Base-by-base conservation (phyloP, 352 stramenopile genomes). In the Vaucheria bursata region DNA sequence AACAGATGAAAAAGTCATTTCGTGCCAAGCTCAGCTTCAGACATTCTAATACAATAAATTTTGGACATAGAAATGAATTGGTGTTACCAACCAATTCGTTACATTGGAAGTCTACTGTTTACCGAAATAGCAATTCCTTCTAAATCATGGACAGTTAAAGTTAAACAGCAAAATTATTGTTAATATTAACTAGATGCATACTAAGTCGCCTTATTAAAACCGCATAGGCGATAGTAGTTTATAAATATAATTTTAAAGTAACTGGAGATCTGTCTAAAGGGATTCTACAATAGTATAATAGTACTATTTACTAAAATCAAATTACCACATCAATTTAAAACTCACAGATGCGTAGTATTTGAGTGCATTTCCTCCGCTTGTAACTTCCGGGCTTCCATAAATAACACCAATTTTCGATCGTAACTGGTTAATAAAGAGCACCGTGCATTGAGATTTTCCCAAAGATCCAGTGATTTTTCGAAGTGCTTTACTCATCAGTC, bases 341-440 rank as follows among this genome's bases (percentile, higher is more conserved):
- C 95, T 89, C 32, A 99, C 91, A 0, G 85, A 88, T 1, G 87
- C 76, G 81, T 92, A 95, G 81, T 91, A 93, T 77, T 92, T 93
- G 1, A 94, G 79, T 2, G 89, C 89, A 84, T 94, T 92, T 7
- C 89, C 89, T 40, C 88, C 95, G 0, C 90, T 93, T 0, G 95
- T 99, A 3, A 98, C 94, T 84, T 98, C 94, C 0, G 94, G 94
- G 31, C 89, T 97, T 0, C 94, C 94, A 85, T 97, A 99, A 74
- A 99, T 93, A 37, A 98, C 90, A 8, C 94, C 94, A 0, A 89
- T 88, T 85, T 99, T 99, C 75, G 93, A 91, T 0, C 95, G 90
- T 66, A 98, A 93, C 86, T 99, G 95, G 88, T 98, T 98, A 36
- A 98, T 87, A 80, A 99, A 99, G 73, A 99, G 96, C 34, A 98